Evolutionary conservation across 306 rosid genomes (phyloP).

Genomic region (Phaseolus lunatus): DNA sequence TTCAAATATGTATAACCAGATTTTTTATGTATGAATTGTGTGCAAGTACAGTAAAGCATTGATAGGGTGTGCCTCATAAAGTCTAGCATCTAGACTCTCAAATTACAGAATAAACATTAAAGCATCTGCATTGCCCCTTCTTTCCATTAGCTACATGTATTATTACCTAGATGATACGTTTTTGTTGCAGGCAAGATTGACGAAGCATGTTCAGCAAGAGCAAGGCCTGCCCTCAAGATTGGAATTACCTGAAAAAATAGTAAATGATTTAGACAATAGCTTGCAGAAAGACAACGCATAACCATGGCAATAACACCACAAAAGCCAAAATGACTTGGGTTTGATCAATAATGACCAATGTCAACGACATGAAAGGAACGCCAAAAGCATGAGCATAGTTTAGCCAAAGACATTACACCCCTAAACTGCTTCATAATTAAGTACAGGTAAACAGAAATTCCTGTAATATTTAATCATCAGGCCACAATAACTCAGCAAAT

Average conservation of each 20-base stretch:
- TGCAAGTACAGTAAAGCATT: too few species aligned
- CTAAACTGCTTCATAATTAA: conserved; percentile 24
- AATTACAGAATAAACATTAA: conserved; percentile 17
- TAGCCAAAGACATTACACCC: conserved; percentile 2
- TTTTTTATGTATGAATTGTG: background rate
- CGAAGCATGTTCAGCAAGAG: conserved; percentile 83
- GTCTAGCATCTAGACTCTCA: background rate
- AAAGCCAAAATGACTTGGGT: conserved; percentile 5
- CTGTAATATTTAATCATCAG: background rate
- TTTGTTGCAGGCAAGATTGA: conserved; percentile 84
- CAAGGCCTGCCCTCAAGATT: conserved; percentile 92
- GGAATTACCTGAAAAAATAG: conserved; percentile 76
- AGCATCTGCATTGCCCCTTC: conserved; percentile 9
- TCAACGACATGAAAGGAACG: background rate
- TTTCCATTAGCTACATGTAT: conserved; percentile 11
- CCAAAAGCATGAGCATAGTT: conserved; percentile 2
- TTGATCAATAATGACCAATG: background rate
- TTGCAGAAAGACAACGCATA: conserved; percentile 33
- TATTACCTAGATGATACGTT: conserved; percentile 87
- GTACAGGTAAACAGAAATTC: background rate
- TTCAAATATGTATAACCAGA: conserved; percentile 8
- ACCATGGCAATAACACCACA: conserved; percentile 11
- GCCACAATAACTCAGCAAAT: conserved; percentile 5
- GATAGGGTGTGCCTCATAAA: conserved; percentile 1
- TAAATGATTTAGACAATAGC: conserved; percentile 42